Evolutionary conservation across 306 rosid genomes (phyloP).

Genomic region (Fragaria nilgerrensis): DNA sequence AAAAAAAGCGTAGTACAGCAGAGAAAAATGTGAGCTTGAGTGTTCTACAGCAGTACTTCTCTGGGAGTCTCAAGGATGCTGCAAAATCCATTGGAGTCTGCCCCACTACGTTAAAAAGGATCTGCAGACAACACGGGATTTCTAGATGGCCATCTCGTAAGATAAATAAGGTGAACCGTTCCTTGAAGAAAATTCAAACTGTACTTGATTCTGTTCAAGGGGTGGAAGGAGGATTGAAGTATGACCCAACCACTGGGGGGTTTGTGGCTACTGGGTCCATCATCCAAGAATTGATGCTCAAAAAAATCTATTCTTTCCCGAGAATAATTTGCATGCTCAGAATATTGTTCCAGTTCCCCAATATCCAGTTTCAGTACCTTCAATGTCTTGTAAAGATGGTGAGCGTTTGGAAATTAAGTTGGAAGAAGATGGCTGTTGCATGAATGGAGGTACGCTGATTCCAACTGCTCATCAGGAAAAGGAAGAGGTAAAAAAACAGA

Average conservation of each 20-base stretch:
- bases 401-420: slow-evolving; percentile 37
- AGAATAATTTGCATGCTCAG: slow-evolving; percentile 34
- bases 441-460: slow-evolving; percentile 18
- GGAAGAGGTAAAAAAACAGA: slow-evolving; percentile 33
- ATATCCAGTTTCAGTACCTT: slow-evolving; percentile 31
- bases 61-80: slow-evolving; percentile 94
- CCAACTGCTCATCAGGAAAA: slow-evolving; percentile 29
- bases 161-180: slow-evolving; percentile 79
- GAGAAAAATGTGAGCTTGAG: slow-evolving; percentile 82
- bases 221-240: slow-evolving; percentile 68
- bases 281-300: slow-evolving; percentile 44
- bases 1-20: slow-evolving; percentile 55
- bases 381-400: slow-evolving; percentile 21
- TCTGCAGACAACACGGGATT: slow-evolving; percentile 92
- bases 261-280: slow-evolving; percentile 57
- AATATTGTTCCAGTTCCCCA: slow-evolving; percentile 24
- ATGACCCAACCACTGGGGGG: slow-evolving; percentile 58
- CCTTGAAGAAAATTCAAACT: slow-evolving; percentile 67
- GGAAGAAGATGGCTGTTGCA: slow-evolving; percentile 44
- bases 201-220: slow-evolving; percentile 82
- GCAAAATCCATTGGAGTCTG: slow-evolving; percentile 89
- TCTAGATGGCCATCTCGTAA: slow-evolving; percentile 94
- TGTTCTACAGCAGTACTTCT: slow-evolving; percentile 83
- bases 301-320: slow-evolving; percentile 31
- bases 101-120: slow-evolving; percentile 92